A percentile compares a stretch with the other conserved stretches of the same genome.
These are phyloP conservation scores for Apiospora malaysiana DNA, from an alignment of 2,329 filamentous ascomycete species.

Conservation along the genomic window DNA sequence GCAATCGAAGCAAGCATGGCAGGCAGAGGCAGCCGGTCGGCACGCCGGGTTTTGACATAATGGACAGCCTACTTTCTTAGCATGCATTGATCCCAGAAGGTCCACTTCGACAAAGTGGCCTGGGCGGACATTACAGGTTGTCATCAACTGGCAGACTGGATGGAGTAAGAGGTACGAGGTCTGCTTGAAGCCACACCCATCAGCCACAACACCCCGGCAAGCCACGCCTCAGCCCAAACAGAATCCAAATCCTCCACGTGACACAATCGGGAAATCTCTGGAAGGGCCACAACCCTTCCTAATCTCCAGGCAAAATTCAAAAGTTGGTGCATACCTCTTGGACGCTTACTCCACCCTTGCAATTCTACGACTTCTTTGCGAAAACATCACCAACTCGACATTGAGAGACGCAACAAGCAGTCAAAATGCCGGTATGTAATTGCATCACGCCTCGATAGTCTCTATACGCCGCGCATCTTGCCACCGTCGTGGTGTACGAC, in stretches of 20 bases:
- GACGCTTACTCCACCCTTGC: constrained; percentile 27
- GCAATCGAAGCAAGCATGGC: neutral
- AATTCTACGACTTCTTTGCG: constrained; percentile 15
- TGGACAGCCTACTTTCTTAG: too few relatives aligned
- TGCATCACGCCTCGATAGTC: neutral
- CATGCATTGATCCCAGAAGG: constrained; percentile 13
- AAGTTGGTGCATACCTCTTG: neutral
- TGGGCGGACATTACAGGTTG: neutral
- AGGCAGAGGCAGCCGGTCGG: constrained; percentile 8
- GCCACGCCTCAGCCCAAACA: neutral
- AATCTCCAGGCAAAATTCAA: constrained; percentile 33
- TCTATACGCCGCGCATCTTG: neutral
- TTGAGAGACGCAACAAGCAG: constrained; percentile 43
- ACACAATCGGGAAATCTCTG: constrained; percentile 21
- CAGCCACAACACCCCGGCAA: neutral
- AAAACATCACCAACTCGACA: constrained; percentile 40
- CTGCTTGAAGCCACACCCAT: neutral
- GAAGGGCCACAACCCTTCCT: constrained; percentile 20
- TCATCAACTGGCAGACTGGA: neutral
- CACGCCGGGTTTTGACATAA: constrained; percentile 1
- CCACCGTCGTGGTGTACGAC: neutral
- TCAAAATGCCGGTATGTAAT: constrained; percentile 49
- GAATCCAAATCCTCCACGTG: constrained; percentile 8
- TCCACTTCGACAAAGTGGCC: constrained; percentile 7
- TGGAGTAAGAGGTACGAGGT: neutral